phyloP scores from a whole-genome alignment of 805 yeast genomes.

The Naumovozyma castellii region DNA sequence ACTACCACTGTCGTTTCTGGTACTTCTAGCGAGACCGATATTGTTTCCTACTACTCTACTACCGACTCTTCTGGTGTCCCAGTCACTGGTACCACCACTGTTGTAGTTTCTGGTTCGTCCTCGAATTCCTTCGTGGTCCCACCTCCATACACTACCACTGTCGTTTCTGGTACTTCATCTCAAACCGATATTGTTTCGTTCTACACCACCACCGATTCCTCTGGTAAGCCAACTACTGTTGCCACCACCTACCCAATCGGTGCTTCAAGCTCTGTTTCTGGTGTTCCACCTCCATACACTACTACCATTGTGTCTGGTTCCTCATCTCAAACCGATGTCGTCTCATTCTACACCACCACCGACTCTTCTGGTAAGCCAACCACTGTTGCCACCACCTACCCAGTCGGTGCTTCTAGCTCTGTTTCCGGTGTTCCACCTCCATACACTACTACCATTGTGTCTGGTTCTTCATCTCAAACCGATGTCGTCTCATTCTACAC shows the following conservation, averaged over 20 bases:
- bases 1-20: neutral
- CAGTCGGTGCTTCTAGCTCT: neutral
- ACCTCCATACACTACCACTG: neutral
- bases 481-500: no score
- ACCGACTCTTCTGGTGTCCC: neutral
- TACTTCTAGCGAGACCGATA: neutral
- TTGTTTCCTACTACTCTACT: neutral
- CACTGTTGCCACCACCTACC: neutral
- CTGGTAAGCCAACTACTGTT: neutral
- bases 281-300: neutral
- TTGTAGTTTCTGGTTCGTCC: slow-evolving; percentile 1
- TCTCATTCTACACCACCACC: neutral
- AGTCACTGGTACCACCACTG: neutral
- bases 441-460: neutral
- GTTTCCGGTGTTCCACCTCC: neutral
- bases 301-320: neutral
- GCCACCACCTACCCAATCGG: neutral
- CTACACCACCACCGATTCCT: neutral
- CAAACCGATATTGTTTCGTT: neutral
- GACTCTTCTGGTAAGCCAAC: neutral
- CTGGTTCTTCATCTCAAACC: neutral
- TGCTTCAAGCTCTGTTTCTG: neutral
- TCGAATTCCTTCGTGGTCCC: no score
- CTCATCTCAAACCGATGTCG: neutral
- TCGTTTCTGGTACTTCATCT: neutral